phyloP scores from a whole-genome alignment of 805 yeast species.

The Brettanomyces sp. region DNA sequence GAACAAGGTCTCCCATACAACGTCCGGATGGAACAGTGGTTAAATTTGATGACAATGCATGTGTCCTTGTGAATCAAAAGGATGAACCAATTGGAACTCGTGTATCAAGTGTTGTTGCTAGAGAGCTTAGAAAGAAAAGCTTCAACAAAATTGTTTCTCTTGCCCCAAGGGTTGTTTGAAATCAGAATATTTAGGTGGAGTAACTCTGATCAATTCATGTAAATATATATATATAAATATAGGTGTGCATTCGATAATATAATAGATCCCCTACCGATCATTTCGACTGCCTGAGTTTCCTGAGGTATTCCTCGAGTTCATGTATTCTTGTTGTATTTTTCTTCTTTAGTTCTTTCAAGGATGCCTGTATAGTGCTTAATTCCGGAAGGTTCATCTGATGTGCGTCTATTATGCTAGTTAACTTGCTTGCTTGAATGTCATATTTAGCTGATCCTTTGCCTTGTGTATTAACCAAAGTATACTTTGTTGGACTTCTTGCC shows the following conservation, averaged over 20 bases:
- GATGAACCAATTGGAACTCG: slow-evolving; percentile 91
- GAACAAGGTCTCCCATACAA: slow-evolving; percentile 64
- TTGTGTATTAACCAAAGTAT: no score
- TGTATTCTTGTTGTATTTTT: no score
- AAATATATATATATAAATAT: background rate
- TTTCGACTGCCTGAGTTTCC: background rate
- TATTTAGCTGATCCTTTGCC: no score
- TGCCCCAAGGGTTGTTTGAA: slow-evolving; percentile 73
- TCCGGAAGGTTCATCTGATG: no score
- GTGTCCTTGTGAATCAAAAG: slow-evolving; percentile 86
- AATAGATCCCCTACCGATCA: background rate
- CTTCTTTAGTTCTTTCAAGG: no score
- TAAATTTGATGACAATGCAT: slow-evolving; percentile 92
- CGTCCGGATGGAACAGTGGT: slow-evolving; percentile 84
- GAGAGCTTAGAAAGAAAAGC: slow-evolving; percentile 76
- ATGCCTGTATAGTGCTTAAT: no score
- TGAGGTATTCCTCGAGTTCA: no score
- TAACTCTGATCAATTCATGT: background rate
- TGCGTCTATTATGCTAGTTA: no score
- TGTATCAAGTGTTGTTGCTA: slow-evolving; percentile 83
- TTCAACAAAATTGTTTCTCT: slow-evolving; percentile 79
- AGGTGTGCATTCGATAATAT: background rate
- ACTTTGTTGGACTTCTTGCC: no score
- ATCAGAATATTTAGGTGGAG: slow-evolving; percentile 1
- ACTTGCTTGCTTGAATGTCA: no score